Conservation (phyloP, 1,284 basidiomycete species). For the Ganoderma boninense region DNA sequence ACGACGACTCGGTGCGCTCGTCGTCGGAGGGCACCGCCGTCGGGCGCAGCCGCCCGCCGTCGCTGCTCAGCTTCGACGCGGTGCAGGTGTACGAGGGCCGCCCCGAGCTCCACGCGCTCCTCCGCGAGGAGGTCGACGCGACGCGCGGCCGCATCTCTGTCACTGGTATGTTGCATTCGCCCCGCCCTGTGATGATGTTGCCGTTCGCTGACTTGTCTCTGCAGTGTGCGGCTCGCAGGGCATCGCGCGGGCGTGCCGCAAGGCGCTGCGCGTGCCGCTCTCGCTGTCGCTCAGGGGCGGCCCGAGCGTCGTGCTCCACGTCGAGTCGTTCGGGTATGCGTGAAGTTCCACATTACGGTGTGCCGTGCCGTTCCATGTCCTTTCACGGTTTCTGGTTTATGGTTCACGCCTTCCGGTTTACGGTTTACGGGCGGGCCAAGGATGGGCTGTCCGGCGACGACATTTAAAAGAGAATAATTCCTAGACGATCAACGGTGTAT, state of each 20-base stretch:
- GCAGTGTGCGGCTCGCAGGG: slow-evolving; percentile 59
- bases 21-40: slow-evolving; percentile 20
- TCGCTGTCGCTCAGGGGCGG: slow-evolving; percentile 51
- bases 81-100: slow-evolving; percentile 43
- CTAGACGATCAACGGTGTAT: background rate
- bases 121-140: slow-evolving; percentile 40
- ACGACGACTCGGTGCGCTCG: slow-evolving; percentile 34
- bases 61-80: slow-evolving; percentile 33
- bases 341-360: background rate
- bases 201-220: no score
- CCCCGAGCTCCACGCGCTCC: slow-evolving; percentile 39
- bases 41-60: slow-evolving; percentile 27
- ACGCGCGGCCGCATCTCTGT: slow-evolving; percentile 46
- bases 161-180: slow-evolving; percentile 44
- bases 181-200: no score
- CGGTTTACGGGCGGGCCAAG: background rate
- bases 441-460: background rate
- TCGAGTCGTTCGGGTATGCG: slow-evolving; percentile 57
- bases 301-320: slow-evolving; percentile 52
- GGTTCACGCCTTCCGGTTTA: background rate
- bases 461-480: background rate
- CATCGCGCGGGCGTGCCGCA: slow-evolving; percentile 49
- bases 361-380: background rate
- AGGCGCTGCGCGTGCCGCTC: slow-evolving; percentile 47
- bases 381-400: no score